Evolutionary conservation across 148 eudicot species (phyloP).

Genomic region (Arbutus unedo): DNA sequence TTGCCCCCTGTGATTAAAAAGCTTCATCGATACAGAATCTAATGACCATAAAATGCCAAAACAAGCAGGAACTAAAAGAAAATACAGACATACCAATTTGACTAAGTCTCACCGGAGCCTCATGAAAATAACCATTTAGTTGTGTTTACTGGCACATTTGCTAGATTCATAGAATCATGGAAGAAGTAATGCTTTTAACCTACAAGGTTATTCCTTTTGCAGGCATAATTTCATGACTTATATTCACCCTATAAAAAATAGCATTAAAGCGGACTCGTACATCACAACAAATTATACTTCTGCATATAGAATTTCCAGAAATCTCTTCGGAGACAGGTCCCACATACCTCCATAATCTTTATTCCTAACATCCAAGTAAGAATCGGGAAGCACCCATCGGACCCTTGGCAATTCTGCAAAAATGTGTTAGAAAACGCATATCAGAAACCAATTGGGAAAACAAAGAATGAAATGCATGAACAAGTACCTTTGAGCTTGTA

Average conservation of each 20-base stretch:
- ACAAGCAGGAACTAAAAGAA: background rate
- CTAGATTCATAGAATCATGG: background rate
- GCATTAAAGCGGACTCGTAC: background rate
- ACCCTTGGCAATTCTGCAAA: conserved; percentile 48
- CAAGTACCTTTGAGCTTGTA: conserved; percentile 55
- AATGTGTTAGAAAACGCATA: background rate
- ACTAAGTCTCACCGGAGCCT: background rate
- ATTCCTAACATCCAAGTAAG: conserved; percentile 72
- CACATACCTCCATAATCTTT: conserved; percentile 74
- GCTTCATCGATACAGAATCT: background rate
- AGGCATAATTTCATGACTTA: background rate
- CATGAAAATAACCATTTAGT: background rate
- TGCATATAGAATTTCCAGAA: background rate
- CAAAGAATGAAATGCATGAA: background rate
- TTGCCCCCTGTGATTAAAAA: background rate
- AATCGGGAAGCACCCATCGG: conserved; percentile 84
- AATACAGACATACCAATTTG: background rate
- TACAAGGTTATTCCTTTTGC: background rate
- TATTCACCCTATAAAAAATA: background rate
- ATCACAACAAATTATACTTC: background rate
- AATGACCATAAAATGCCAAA: background rate
- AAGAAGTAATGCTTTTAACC: background rate
- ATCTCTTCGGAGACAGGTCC: background rate
- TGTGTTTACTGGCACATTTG: background rate
- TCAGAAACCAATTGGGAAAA: background rate